These are phyloP conservation scores for Quercus gilva DNA, from an alignment of 306 rosid genomes.

Conservation along the genomic window DNA sequence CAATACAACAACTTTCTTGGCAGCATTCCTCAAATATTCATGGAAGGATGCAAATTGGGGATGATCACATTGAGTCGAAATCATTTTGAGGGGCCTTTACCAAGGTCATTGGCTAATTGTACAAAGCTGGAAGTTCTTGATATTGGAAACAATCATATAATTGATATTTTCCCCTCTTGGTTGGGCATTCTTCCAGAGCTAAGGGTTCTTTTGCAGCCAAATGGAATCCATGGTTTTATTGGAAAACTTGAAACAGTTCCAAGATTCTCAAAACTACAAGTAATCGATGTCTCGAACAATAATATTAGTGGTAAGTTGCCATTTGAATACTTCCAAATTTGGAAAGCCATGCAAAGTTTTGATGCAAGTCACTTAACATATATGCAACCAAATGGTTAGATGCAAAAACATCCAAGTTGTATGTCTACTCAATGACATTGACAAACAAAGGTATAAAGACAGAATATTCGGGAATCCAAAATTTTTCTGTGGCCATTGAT, in stretches of 20 bases:
- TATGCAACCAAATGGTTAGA: no score
- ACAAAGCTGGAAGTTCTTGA: background rate
- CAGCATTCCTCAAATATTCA: background rate
- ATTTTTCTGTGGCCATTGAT: background rate
- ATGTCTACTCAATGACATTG: background rate
- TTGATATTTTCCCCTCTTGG: background rate
- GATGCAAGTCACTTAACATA: background rate
- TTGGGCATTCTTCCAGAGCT: background rate
- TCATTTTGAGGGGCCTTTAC: background rate
- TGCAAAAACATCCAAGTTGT: no score
- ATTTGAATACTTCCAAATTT: no score
- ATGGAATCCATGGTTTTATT: background rate
- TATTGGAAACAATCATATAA: background rate
- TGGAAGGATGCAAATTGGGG: background rate
- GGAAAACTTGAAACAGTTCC: background rate
- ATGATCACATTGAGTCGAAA: background rate
- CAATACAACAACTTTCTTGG: background rate
- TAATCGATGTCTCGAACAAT: background rate
- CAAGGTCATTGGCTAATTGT: background rate
- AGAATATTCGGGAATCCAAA: background rate
- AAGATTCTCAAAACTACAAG: background rate
- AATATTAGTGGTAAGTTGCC: background rate
- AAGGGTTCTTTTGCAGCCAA: background rate
- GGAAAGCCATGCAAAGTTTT: background rate
- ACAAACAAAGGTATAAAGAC: background rate